Evolutionary conservation across 1,284 basidiomycete species (phyloP).

Genomic region (Marasmius oreades): DNA sequence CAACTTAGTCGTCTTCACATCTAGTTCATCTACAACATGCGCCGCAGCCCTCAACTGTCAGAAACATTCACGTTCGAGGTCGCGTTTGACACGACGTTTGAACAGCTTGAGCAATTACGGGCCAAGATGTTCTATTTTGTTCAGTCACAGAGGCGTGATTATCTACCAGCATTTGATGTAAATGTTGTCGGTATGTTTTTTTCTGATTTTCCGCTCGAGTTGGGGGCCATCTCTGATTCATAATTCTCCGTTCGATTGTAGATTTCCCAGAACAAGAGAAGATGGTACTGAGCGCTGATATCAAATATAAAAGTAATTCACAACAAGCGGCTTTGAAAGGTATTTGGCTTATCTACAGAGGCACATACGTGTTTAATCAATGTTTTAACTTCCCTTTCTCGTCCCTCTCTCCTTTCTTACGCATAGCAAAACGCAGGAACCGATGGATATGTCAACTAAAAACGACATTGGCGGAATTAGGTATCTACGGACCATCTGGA

Average conservation of each 20-base stretch:
- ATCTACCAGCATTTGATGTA: slow-evolving; percentile 70
- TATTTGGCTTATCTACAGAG: slow-evolving; percentile 21
- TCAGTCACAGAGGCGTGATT: slow-evolving; percentile 68
- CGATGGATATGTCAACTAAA: slow-evolving; percentile 92
- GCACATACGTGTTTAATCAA: neutral
- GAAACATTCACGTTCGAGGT: slow-evolving; percentile 84
- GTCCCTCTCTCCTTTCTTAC: neutral
- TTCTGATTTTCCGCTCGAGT: no score
- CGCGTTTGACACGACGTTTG: slow-evolving; percentile 75
- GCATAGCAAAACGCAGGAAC: slow-evolving; percentile 72
- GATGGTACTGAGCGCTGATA: slow-evolving; percentile 77
- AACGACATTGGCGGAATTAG: slow-evolving; percentile 61
- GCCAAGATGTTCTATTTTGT: slow-evolving; percentile 82
- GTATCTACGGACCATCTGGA: slow-evolving; percentile 76
- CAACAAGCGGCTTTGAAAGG: slow-evolving; percentile 79
- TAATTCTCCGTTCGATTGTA: slow-evolving; percentile 20
- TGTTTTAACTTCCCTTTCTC: slow-evolving; percentile 1
- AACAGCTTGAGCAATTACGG: slow-evolving; percentile 79
- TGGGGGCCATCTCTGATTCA: no score
- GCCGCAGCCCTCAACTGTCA: slow-evolving; percentile 69
- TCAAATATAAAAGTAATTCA: slow-evolving; percentile 90
- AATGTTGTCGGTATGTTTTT: slow-evolving; percentile 49
- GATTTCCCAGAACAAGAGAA: slow-evolving; percentile 84
- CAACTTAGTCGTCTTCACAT: neutral
- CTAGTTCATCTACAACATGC: slow-evolving; percentile 69